Conservation (phyloP, 2,329 filamentous ascomycete genomes). For the Thielaviopsis cerberus region DNA sequence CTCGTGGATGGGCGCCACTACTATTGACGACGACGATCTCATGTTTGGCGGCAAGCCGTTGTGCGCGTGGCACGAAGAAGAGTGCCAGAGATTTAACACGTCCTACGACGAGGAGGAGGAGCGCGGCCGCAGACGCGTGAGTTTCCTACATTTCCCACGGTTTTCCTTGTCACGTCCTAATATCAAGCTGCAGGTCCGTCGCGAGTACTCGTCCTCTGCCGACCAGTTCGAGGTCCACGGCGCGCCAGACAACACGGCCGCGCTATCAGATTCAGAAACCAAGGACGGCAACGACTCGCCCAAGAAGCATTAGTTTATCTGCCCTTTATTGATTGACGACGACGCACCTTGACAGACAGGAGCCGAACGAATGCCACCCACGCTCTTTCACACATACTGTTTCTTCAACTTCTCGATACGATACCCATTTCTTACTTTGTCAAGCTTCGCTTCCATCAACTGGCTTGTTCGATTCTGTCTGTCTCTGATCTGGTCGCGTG, state of each 20-base stretch:
- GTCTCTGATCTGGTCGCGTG: neutral
- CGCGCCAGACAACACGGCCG: neutral
- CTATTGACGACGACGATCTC: constrained; percentile 42
- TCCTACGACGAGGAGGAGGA: constrained; percentile 23
- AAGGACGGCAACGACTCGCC: neutral
- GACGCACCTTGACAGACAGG: neutral
- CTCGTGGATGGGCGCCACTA: constrained; percentile 30
- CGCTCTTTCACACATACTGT: neutral
- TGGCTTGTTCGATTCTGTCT: neutral
- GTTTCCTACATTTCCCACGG: constrained; percentile 9
- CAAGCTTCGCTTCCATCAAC: neutral
- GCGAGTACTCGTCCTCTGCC: constrained; percentile 7
- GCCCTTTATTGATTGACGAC: neutral
- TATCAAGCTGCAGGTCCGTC: neutral
- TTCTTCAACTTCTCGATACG: neutral
- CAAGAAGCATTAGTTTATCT: neutral
- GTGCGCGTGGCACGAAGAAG: constrained; percentile 42
- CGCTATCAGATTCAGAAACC: neutral
- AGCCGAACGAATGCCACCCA: neutral
- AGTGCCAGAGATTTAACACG: constrained; percentile 26
- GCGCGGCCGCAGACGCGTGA: constrained; percentile 22
- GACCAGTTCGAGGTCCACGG: neutral
- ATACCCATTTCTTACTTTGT: neutral
- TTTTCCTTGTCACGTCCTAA: neutral
- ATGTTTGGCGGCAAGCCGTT: constrained; percentile 42